Evolutionary conservation across 129 eudicot genomes (phyloP).

Genomic region (Kitagawia praeruptora): DNA sequence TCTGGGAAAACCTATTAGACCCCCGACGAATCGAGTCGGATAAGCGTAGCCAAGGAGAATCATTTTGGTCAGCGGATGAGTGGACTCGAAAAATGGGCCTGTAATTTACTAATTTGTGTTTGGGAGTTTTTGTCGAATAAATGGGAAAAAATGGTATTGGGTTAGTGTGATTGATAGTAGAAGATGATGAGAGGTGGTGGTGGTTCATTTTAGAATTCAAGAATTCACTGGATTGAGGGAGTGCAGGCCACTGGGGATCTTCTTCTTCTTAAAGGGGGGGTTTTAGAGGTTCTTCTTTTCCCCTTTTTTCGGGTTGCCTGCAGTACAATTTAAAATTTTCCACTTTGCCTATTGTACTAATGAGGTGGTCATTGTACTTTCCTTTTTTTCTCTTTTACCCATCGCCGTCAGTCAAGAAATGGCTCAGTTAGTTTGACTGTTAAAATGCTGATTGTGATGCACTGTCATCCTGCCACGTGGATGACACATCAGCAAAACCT

Average conservation of each 20-base stretch:
- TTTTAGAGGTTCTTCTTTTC: slow-evolving; percentile 1
- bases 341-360: no score
- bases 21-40: slow-evolving; percentile 42
- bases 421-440: no score
- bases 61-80: slow-evolving; percentile 34
- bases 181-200: neutral
- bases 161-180: slow-evolving; percentile 1
- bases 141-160: slow-evolving; percentile 23
- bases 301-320: neutral
- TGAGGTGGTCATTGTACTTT: no score
- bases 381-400: no score
- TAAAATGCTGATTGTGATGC: no score
- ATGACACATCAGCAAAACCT: no score
- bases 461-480: no score
- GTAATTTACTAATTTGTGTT: neutral
- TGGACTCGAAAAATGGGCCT: slow-evolving; percentile 31
- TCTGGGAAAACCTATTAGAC: slow-evolving; percentile 31
- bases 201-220: neutral
- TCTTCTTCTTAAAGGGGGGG: neutral
- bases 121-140: neutral
- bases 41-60: slow-evolving; percentile 40
- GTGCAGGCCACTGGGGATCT: neutral
- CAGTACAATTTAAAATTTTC: no score
- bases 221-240: neutral
- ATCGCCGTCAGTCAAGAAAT: no score